Conservation (phyloP, 441 rosid species). For the Metrosideros polymorpha region DNA sequence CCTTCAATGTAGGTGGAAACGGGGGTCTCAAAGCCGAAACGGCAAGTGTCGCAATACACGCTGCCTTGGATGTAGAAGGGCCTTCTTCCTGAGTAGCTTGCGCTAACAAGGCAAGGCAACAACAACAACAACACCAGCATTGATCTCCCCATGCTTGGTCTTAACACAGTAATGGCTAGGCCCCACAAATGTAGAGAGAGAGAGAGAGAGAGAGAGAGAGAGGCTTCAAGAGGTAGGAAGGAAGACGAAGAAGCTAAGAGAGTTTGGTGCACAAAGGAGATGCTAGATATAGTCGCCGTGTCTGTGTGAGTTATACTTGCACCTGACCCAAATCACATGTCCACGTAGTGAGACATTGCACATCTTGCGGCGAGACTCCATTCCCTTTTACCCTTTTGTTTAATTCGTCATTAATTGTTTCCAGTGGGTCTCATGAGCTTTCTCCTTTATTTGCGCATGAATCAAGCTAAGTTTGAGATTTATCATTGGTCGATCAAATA, state of each 20-base stretch:
- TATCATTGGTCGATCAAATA: neutral
- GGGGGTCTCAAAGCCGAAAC: conserved; percentile 59
- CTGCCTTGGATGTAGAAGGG: conserved; percentile 38
- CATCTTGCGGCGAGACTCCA: neutral
- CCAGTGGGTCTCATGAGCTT: neutral
- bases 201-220: neutral
- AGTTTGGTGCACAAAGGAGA: neutral
- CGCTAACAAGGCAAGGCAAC: neutral
- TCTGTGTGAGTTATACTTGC: neutral
- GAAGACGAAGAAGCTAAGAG: neutral
- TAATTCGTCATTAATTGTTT: neutral
- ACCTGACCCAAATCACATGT: neutral
- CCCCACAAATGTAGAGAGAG: neutral
- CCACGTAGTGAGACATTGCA: neutral
- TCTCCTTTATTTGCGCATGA: neutral
- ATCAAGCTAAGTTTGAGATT: neutral
- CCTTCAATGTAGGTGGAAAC: conserved; percentile 35
- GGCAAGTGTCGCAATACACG: conserved; percentile 69
- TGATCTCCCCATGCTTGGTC: neutral
- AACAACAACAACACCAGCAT: neutral
- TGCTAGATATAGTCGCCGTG: neutral
- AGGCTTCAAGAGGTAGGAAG: neutral
- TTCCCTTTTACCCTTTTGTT: neutral
- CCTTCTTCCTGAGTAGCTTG: neutral
- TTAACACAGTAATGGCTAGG: neutral